Conservation (phyloP, 208 protist genomes). For the Entamoeba histolytica region DNA sequence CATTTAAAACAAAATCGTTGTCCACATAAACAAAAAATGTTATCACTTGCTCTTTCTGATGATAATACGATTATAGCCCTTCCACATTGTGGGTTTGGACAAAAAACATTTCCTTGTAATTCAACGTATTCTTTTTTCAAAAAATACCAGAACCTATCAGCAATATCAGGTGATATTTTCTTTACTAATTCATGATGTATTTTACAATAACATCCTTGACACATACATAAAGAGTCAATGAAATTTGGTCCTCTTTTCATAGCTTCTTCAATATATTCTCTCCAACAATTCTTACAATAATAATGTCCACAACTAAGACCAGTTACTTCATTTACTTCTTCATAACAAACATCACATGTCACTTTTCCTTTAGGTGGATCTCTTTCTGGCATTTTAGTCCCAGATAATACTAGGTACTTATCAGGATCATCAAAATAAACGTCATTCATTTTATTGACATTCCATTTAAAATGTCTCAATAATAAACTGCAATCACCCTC, state of each 20-base stretch:
- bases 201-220: background rate
- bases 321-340: background rate
- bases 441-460: background rate
- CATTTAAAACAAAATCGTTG: background rate
- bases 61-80: background rate
- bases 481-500: background rate
- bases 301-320: background rate
- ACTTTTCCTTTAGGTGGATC: background rate
- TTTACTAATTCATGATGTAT: background rate
- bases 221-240: background rate
- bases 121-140: background rate
- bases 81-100: background rate
- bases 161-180: background rate
- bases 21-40: background rate
- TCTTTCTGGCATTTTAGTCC: background rate
- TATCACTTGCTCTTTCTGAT: background rate
- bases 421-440: background rate
- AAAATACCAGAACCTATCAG: background rate
- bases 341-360: background rate
- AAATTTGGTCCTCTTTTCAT: background rate
- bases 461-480: background rate
- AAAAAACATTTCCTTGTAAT: background rate
- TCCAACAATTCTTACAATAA: background rate
- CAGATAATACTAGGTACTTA: background rate
- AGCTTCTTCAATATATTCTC: background rate